Evolutionary conservation across 1,284 basidiomycete species (phyloP).

Genomic region (Schizopora paradoxa): DNA sequence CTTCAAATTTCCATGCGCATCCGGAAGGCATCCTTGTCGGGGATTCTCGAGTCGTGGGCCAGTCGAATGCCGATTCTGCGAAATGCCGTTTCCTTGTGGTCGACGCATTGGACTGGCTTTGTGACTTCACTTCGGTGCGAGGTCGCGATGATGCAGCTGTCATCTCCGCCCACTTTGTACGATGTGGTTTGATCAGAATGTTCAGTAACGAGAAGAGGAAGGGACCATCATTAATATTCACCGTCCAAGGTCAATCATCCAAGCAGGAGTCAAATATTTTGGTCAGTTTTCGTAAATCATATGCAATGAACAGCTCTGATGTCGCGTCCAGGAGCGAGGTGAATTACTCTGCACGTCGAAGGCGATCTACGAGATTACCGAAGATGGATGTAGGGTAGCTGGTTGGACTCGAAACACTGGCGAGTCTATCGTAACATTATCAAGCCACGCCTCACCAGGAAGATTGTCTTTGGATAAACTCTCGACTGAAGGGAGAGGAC

Average conservation of each 20-base stretch:
- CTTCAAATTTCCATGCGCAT: slow-evolving; percentile 73
- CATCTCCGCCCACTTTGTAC: slow-evolving; percentile 95
- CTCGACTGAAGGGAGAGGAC: too few species aligned
- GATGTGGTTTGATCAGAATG: slow-evolving; percentile 85
- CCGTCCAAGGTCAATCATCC: slow-evolving; percentile 67
- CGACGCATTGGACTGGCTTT: slow-evolving; percentile 91
- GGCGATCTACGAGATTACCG: slow-evolving; percentile 90
- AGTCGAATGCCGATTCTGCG: slow-evolving; percentile 35
- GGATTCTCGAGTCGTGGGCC: slow-evolving; percentile 54
- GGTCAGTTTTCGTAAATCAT: slow-evolving; percentile 39
- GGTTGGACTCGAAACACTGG: slow-evolving; percentile 62
- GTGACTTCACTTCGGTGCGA: slow-evolving; percentile 95
- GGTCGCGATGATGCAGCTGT: slow-evolving; percentile 96
- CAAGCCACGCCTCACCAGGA: too few species aligned
- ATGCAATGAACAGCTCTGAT: slow-evolving; percentile 13
- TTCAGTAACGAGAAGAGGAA: slow-evolving; percentile 86
- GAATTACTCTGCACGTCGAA: slow-evolving; percentile 96
- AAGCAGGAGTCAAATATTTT: slow-evolving; percentile 67
- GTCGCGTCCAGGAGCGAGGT: slow-evolving; percentile 63
- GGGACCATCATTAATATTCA: slow-evolving; percentile 85
- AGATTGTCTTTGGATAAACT: too few species aligned
- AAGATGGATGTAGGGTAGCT: slow-evolving; percentile 81
- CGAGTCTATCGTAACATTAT: too few species aligned
- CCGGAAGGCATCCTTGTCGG: slow-evolving; percentile 68
- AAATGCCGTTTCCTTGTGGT: slow-evolving; percentile 86